A percentile compares a stretch with the other conserved stretches of the same genome.
Conservation (phyloP, 2,329 filamentous ascomycete genomes). For the Penicillium sp. region DNA sequence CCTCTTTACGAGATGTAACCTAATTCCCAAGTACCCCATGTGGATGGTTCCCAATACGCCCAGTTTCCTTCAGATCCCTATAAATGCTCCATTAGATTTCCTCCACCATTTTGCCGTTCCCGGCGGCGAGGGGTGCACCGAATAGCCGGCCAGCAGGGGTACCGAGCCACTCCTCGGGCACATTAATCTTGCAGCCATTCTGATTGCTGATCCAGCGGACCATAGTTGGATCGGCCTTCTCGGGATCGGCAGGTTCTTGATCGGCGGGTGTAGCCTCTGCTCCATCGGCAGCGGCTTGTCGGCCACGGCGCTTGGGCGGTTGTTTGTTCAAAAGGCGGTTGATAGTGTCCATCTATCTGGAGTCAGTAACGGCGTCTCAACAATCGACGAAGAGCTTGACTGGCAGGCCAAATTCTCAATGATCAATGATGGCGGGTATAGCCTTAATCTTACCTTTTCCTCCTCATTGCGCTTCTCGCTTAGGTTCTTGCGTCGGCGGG, state of each 20-base stretch:
- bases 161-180: conserved; percentile 55
- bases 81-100: conserved; percentile 36
- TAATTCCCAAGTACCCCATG: conserved; percentile 19
- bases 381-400: not conserved
- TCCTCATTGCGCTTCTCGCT: conserved; percentile 78
- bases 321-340: conserved; percentile 70
- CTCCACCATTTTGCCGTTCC: conserved; percentile 42
- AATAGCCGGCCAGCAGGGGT: conserved; percentile 48
- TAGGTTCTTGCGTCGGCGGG: conserved; percentile 71
- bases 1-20: conserved; percentile 16
- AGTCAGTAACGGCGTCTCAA: conserved; percentile 21
- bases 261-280: conserved; percentile 47
- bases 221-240: conserved; percentile 50
- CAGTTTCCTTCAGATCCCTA: conserved; percentile 19
- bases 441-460: conserved; percentile 65
- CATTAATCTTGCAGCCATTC: conserved; percentile 47
- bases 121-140: conserved; percentile 28
- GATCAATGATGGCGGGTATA: not conserved
- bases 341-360: conserved; percentile 65
- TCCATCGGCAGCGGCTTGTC: conserved; percentile 51
- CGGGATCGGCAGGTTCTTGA: conserved; percentile 42
- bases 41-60: conserved; percentile 30
- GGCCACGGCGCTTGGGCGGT: conserved; percentile 61
- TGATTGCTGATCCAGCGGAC: conserved; percentile 50
- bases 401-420: not conserved